phyloP scores from a whole-genome alignment of 805 yeast genomes.

The Cyberlindnera subsufficiens region DNA sequence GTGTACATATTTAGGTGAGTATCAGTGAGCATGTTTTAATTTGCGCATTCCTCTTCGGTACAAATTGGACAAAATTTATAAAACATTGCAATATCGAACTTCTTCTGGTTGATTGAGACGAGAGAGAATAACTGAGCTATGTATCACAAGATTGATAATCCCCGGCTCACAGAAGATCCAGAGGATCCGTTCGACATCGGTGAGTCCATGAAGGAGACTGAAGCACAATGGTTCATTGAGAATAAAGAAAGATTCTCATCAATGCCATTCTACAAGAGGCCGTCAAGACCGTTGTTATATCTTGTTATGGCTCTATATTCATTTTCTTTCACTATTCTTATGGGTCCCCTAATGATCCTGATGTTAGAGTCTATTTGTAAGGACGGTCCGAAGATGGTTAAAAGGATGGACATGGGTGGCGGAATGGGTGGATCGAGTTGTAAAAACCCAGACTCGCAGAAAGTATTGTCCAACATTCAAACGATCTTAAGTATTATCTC shows the following conservation, averaged over 20 bases:
- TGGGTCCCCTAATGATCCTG: conserved; percentile 15
- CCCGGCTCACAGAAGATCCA: too few species aligned
- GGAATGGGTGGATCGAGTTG: background rate
- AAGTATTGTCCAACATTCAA: conserved; percentile 15
- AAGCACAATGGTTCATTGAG: conserved; percentile 10
- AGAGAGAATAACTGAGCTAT: too few species aligned
- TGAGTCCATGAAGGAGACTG: background rate
- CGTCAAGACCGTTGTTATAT: conserved; percentile 11
- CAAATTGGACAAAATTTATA: too few species aligned
- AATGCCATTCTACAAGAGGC: conserved; percentile 14
- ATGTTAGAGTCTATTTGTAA: conserved; percentile 15
- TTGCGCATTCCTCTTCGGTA: too few species aligned
- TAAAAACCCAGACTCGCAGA: conserved; percentile 8
- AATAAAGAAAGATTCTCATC: background rate
- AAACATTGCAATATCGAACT: too few species aligned
- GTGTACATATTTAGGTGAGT: too few species aligned
- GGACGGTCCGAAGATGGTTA: background rate
- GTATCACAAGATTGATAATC: too few species aligned
- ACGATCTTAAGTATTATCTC: conserved; percentile 13
- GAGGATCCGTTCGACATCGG: too few species aligned
- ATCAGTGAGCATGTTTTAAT: too few species aligned
- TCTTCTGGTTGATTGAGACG: too few species aligned
- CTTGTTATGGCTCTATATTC: conserved; percentile 10
- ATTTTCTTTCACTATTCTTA: conserved; percentile 10
- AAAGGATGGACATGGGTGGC: conserved; percentile 13